Evolutionary conservation across 1,139 yeast genomes (phyloP).

Genomic region (Debaryomyces nepalensis): DNA sequence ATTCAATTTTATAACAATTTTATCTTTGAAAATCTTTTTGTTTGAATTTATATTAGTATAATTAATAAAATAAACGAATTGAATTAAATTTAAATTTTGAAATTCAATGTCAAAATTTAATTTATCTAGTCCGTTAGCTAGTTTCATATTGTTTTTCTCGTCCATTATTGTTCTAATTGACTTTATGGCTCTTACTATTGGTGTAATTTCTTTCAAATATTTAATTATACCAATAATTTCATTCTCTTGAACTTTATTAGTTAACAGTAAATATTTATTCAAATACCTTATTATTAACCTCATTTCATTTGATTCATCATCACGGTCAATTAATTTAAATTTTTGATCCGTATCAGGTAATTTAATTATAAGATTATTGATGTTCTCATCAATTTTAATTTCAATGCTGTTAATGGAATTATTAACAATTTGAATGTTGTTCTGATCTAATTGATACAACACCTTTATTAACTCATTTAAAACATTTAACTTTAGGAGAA

Average conservation of each 20-base stretch:
- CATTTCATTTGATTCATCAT: constrained; percentile 20
- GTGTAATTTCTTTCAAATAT: constrained; percentile 38
- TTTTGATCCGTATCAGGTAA: constrained; percentile 28
- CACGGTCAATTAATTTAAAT: constrained; percentile 18
- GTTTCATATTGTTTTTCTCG: constrained; percentile 18
- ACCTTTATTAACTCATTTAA: constrained; percentile 39
- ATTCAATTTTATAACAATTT: constrained; percentile 35
- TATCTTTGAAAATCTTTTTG: constrained; percentile 44
- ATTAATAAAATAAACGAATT: constrained; percentile 39
- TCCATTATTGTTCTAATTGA: constrained; percentile 21
- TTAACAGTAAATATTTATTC: constrained; percentile 26
- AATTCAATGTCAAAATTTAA: constrained; percentile 40
- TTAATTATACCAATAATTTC: constrained; percentile 37
- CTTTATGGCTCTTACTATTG: constrained; percentile 32
- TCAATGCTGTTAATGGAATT: constrained; percentile 36
- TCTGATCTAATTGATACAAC: constrained; percentile 38
- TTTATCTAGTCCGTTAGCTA: constrained; percentile 39
- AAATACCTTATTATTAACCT: constrained; percentile 31
- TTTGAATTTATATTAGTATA: constrained; percentile 29
- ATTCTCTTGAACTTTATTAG: constrained; percentile 16
- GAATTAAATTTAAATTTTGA: constrained; percentile 37
- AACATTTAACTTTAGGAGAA: constrained; percentile 37
- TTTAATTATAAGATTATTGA: constrained; percentile 29
- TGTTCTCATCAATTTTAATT: constrained; percentile 34
- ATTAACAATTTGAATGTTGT: constrained; percentile 32